Evolutionary conservation across 1,284 basidiomycete species (phyloP).

Genomic region (Ustilago nuda): DNA sequence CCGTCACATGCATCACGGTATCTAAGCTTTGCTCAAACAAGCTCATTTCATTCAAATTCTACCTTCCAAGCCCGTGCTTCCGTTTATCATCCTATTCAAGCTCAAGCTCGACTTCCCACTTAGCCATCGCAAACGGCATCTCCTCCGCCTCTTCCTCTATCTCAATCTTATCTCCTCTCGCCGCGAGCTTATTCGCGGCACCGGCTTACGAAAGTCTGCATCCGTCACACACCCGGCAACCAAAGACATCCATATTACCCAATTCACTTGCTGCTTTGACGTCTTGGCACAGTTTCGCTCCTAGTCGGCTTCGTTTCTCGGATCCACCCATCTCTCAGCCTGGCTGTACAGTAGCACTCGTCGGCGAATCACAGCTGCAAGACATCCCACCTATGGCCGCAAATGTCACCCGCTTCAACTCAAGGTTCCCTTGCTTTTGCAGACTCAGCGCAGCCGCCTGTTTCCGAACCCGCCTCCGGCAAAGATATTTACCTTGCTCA

Average conservation of each 20-base stretch:
- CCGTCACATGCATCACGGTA: background rate
- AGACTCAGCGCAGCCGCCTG: background rate
- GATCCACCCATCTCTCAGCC: background rate
- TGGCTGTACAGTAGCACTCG: background rate
- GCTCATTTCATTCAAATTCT: constrained; percentile 6
- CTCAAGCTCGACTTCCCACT: background rate
- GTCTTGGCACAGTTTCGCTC: background rate
- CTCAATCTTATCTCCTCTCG: background rate
- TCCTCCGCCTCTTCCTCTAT: background rate
- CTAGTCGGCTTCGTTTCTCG: background rate
- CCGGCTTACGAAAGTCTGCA: constrained; percentile 2
- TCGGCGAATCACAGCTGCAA: background rate
- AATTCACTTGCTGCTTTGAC: background rate
- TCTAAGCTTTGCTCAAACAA: constrained; percentile 2
- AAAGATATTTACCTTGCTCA: background rate
- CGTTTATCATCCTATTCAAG: background rate
- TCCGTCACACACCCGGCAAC: background rate
- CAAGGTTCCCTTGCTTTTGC: constrained; percentile 7
- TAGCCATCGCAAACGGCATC: background rate
- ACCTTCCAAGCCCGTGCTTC: constrained; percentile 4
- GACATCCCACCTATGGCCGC: background rate
- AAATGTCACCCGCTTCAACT: constrained; percentile 28
- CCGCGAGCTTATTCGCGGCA: background rate
- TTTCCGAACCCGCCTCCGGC: background rate
- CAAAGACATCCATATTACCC: background rate